Conservation (phyloP, 2,329 filamentous ascomycete genomes). For the Beauveria medogensis region DNA sequence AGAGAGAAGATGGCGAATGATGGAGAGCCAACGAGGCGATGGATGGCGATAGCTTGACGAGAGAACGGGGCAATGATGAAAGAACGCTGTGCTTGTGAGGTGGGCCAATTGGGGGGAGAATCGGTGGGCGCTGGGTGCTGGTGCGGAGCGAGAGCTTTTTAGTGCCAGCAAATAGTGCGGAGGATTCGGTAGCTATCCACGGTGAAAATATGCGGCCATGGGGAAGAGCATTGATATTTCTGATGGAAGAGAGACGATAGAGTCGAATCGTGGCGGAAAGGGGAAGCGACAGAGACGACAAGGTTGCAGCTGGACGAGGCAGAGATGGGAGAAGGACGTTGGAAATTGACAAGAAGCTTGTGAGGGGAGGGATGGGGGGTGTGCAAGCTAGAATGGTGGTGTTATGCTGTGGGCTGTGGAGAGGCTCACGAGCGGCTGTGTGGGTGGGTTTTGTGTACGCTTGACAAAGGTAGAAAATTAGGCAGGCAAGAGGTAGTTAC, state of each 20-base stretch:
- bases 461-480: background rate
- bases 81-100: background rate
- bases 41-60: background rate
- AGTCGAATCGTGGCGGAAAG: too few relatives aligned
- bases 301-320: too few relatives aligned
- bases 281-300: too few relatives aligned
- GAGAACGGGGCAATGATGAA: constrained; percentile 5
- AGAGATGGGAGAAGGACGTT: background rate
- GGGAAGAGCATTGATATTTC: too few relatives aligned
- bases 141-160: constrained; percentile 6
- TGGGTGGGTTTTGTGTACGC: background rate
- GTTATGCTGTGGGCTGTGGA: background rate
- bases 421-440: background rate
- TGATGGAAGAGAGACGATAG: background rate
- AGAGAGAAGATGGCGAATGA: background rate
- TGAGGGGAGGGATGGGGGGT: background rate
- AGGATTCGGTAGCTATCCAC: background rate
- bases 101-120: constrained; percentile 9
- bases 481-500: too few relatives aligned
- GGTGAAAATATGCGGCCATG: background rate
- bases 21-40: background rate
- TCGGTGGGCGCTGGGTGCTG: constrained; percentile 2
- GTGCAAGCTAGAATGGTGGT: background rate
- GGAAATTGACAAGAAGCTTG: background rate
- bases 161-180: background rate